Percentiles rank a stretch among this genome's conserved stretches.
Conservation (phyloP, 495 filamentous ascomycete genomes). For the Oleoguttula mirabilis region DNA sequence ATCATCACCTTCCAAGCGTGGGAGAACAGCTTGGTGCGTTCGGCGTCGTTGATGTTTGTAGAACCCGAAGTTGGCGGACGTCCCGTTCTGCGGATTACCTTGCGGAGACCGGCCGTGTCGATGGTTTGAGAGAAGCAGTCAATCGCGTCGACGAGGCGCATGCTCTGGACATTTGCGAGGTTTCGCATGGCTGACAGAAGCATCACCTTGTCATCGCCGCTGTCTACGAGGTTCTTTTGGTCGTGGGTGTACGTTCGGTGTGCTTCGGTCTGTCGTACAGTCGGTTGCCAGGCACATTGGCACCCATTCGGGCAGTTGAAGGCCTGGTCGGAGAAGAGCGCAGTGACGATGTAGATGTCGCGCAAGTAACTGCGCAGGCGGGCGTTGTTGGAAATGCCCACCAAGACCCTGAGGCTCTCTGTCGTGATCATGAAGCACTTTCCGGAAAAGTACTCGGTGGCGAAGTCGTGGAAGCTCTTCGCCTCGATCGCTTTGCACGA, state of each 20-base stretch:
- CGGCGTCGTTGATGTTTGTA: background rate
- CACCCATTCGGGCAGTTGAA: conserved; percentile 6
- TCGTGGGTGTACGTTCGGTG: conserved; percentile 5
- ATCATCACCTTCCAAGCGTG: conserved; percentile 8
- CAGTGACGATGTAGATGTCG: conserved; percentile 10
- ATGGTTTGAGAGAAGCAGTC: background rate
- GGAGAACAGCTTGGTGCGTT: background rate
- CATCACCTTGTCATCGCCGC: no score
- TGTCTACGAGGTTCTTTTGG: conserved; percentile 9
- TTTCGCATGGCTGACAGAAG: no score
- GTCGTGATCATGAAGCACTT: conserved; percentile 15
- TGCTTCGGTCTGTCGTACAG: conserved; percentile 7
- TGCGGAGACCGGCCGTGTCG: background rate
- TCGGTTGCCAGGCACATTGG: conserved; percentile 6
- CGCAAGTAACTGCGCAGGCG: conserved; percentile 5
- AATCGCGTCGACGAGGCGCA: background rate
- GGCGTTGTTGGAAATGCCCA: conserved; percentile 4
- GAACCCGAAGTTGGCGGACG: background rate
- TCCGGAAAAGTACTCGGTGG: conserved; percentile 11
- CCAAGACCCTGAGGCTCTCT: conserved; percentile 13
- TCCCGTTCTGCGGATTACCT: background rate
- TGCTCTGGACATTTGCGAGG: no score
- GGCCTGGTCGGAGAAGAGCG: conserved; percentile 7
- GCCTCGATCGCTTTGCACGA: conserved; percentile 8
- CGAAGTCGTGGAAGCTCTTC: conserved; percentile 16